Evolutionary conservation across 1,284 basidiomycete genomes (phyloP).

Genomic region (Polyporus tsugae): DNA sequence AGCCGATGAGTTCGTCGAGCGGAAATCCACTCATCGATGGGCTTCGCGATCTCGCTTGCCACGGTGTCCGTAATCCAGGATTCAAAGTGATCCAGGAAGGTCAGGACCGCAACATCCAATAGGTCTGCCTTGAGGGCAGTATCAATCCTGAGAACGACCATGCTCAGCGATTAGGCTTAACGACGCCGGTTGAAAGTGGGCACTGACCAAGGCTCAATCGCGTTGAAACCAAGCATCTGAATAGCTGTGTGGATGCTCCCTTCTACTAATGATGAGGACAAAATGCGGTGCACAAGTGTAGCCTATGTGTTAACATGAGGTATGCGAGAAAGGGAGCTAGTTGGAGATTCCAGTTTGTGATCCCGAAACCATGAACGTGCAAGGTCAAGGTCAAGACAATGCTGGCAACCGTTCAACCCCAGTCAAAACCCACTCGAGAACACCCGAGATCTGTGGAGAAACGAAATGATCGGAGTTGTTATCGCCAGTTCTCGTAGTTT

Average conservation of each 20-base stretch:
- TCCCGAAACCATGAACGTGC: not conserved
- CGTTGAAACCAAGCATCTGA: constrained; percentile 5
- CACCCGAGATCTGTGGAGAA: no score
- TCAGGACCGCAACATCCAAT: not conserved
- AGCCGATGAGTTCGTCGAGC: not conserved
- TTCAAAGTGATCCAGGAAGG: constrained; percentile 12
- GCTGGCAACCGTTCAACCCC: no score
- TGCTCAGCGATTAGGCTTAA: not conserved
- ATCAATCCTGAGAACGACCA: not conserved
- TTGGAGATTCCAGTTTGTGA: not conserved
- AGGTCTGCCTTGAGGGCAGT: not conserved
- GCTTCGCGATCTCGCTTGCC: no score
- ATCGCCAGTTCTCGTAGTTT: no score
- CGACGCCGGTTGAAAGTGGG: not conserved
- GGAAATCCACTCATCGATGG: not conserved
- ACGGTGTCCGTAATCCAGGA: not conserved
- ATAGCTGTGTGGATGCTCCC: not conserved
- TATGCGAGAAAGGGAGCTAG: not conserved
- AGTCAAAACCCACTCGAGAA: no score
- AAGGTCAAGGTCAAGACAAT: not conserved
- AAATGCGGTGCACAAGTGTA: not conserved
- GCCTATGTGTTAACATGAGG: not conserved
- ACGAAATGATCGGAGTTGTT: no score
- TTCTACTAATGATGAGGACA: not conserved
- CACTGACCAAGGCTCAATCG: not conserved